Conservation (phyloP, 139 green algal species). For the Micractinium conductrix region DNA sequence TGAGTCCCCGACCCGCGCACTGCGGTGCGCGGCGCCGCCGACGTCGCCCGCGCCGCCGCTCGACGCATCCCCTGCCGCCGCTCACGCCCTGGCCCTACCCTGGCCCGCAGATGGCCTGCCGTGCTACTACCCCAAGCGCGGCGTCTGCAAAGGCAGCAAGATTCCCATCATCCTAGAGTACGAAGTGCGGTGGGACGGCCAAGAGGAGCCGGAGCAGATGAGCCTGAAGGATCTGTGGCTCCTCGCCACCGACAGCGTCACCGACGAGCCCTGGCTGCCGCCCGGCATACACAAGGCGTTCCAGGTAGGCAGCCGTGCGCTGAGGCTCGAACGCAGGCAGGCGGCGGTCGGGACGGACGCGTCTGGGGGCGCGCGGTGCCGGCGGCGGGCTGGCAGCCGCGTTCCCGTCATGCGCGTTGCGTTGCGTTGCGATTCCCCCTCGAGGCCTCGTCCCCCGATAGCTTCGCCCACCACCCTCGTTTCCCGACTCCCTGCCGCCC, state of each 20-base stretch:
- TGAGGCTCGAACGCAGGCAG: background rate
- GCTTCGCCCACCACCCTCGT: too few relatives aligned
- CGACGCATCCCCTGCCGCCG: background rate
- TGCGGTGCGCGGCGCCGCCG: too few relatives aligned
- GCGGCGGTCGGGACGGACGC: too few relatives aligned
- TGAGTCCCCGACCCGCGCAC: background rate
- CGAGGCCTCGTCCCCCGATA: too few relatives aligned
- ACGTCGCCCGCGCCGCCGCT: background rate
- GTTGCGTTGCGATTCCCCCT: background rate
- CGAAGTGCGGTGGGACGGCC: background rate
- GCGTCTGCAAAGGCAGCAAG: background rate
- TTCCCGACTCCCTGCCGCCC: too few relatives aligned
- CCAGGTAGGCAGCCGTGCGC: background rate
- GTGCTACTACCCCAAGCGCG: background rate
- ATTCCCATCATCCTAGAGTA: background rate
- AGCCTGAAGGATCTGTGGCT: background rate
- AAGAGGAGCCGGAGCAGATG: background rate
- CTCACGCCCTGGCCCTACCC: too few relatives aligned
- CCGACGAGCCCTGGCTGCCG: background rate
- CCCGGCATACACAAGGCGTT: background rate
- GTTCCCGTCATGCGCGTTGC: background rate
- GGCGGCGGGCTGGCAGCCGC: background rate
- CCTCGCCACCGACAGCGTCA: background rate
- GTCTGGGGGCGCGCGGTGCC: too few relatives aligned
- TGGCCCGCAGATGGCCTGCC: constrained; percentile 10